These are phyloP conservation scores for Lanmaoa pseudosensibilis DNA, from an alignment of 768 basidiomycete genomes.

Conservation along the genomic window DNA sequence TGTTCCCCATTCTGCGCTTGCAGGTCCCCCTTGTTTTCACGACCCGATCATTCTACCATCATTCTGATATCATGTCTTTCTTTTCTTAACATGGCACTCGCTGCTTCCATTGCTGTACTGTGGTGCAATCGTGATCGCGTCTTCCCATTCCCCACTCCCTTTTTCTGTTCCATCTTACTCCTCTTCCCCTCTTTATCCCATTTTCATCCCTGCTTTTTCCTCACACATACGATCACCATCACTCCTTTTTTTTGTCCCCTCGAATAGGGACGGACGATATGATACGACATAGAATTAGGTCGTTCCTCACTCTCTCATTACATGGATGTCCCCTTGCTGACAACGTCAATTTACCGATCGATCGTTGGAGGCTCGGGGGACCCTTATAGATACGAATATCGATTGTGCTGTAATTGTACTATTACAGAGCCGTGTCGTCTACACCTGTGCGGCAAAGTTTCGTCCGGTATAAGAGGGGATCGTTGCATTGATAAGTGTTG, in stretches of 20 bases:
- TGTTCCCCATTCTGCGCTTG: slow-evolving; percentile 1
- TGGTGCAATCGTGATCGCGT: slow-evolving; percentile 13
- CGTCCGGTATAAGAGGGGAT: neutral
- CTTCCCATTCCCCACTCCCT: neutral
- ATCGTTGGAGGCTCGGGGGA: neutral
- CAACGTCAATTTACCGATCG: neutral
- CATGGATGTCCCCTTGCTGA: slow-evolving; percentile 8
- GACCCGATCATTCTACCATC: slow-evolving; percentile 1
- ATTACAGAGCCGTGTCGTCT: slow-evolving; percentile 12
- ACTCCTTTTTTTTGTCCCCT: neutral
- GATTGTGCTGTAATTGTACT: slow-evolving; percentile 19
- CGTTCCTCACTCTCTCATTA: neutral
- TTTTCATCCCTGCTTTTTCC: slow-evolving; percentile 1
- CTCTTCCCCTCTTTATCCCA: neutral
- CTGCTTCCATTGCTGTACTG: slow-evolving; percentile 19
- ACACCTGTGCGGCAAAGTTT: neutral
- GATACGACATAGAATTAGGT: slow-evolving; percentile 20
- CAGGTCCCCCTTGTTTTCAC: neutral
- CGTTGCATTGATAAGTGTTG: neutral
- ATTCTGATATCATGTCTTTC: slow-evolving; percentile 10
- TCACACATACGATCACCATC: slow-evolving; percentile 1
- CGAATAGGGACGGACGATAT: slow-evolving; percentile 15
- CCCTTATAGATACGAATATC: slow-evolving; percentile 7
- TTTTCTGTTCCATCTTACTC: neutral
- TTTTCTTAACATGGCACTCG: slow-evolving; percentile 4